Evolutionary conservation across 805 yeast genomes (phyloP).

Genomic region (Zygosaccharomyces lentus): DNA sequence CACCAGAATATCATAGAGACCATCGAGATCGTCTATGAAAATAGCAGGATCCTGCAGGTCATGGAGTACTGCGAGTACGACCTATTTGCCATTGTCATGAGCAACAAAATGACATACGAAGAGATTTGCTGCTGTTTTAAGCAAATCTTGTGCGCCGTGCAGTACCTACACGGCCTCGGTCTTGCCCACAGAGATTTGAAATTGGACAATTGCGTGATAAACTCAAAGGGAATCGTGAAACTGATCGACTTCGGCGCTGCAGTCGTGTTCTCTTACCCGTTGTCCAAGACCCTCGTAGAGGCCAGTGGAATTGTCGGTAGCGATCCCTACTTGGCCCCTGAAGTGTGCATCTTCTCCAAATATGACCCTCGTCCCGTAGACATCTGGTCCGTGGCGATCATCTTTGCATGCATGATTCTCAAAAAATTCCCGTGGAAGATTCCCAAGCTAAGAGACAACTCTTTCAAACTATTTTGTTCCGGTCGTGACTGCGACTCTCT

Average conservation of each 20-base stretch:
- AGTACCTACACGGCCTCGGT: slow-evolving; percentile 78
- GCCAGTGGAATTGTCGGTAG: slow-evolving; percentile 84
- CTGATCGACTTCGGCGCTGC: slow-evolving; percentile 93
- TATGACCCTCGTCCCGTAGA: slow-evolving; percentile 93
- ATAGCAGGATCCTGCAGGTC: slow-evolving; percentile 80
- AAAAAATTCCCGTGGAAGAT: slow-evolving; percentile 94
- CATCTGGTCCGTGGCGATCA: slow-evolving; percentile 88
- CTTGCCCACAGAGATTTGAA: slow-evolving; percentile 89
- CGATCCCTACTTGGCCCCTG: slow-evolving; percentile 90
- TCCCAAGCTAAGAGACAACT: slow-evolving; percentile 74
- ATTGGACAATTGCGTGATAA: slow-evolving; percentile 87
- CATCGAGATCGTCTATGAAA: slow-evolving; percentile 84
- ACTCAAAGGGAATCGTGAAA: slow-evolving; percentile 76
- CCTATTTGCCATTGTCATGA: slow-evolving; percentile 90
- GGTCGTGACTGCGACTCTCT: slow-evolving; percentile 65
- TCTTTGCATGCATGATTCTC: slow-evolving; percentile 86
- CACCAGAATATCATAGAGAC: slow-evolving; percentile 91
- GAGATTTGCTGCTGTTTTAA: slow-evolving; percentile 89
- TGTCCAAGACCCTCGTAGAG: slow-evolving; percentile 63
- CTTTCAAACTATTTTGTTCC: slow-evolving; percentile 78
- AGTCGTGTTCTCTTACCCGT: slow-evolving; percentile 86
- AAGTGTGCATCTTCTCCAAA: slow-evolving; percentile 73
- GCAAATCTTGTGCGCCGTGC: slow-evolving; percentile 75
- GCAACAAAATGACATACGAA: slow-evolving; percentile 73
- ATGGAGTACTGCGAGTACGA: slow-evolving; percentile 95